A percentile compares a stretch with the other conserved stretches of the same genome.
These are phyloP conservation scores for Mortierella alpina DNA, from an alignment of 192 early-diverging fungal species.

Conservation along the genomic window DNA sequence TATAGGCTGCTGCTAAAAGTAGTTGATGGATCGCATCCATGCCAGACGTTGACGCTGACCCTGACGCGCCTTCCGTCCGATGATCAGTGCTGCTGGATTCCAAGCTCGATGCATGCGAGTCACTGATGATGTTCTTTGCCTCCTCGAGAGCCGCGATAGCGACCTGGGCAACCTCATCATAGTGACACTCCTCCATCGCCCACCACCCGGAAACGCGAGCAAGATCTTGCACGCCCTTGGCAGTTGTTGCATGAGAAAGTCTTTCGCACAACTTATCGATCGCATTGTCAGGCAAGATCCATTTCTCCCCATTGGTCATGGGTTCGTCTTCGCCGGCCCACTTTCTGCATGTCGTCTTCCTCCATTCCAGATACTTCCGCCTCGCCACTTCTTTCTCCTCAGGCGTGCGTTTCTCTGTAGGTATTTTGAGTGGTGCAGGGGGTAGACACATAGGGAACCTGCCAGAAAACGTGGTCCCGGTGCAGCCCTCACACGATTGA, in stretches of 20 bases:
- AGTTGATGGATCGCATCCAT: neutral
- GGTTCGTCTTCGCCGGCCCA: neutral
- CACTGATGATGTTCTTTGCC: neutral
- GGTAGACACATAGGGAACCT: neutral
- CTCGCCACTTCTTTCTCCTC: constrained; percentile 7
- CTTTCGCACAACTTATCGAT: constrained; percentile 3
- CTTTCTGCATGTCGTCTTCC: constrained; percentile 9
- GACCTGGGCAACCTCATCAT: constrained; percentile 1
- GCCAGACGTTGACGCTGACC: neutral
- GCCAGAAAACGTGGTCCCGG: neutral
- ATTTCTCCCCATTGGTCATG: constrained; percentile 1
- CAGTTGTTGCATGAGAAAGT: constrained; percentile 3
- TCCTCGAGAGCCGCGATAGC: constrained; percentile 2
- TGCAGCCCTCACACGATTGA: constrained; percentile 4
- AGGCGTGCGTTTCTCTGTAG: neutral
- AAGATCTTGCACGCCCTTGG: neutral
- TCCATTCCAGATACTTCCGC: constrained; percentile 2
- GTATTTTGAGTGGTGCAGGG: neutral
- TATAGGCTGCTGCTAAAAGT: neutral
- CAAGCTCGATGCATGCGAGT: neutral
- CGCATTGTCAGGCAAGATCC: constrained; percentile 13
- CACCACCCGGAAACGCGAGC: neutral
- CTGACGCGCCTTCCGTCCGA: neutral
- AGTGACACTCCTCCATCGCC: neutral
- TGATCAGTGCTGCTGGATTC: no score